A percentile compares a stretch with the other conserved stretches of the same genome.
Evolutionary conservation across 2,329 filamentous ascomycete species (phyloP).

Genomic region (Cercospora nicotianae): DNA sequence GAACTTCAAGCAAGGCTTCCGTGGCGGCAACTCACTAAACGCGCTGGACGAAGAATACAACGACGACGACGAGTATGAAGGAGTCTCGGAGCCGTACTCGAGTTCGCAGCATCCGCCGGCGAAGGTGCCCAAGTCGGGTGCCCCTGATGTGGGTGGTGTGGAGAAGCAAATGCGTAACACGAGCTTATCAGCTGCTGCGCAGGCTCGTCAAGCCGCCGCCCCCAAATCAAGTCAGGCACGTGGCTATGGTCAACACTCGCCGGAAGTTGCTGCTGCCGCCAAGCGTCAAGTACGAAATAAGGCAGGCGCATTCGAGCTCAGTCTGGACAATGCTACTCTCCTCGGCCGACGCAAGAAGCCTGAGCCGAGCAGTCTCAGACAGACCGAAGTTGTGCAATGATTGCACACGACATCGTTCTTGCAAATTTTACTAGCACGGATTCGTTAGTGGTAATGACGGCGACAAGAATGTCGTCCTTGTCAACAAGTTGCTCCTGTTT

Average conservation of each 20-base stretch:
- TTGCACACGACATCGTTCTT: not conserved
- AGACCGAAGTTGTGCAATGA: constrained; percentile 38
- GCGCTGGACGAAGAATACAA: constrained; percentile 64
- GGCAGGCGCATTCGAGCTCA: constrained; percentile 82
- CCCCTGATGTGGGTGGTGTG: constrained; percentile 66
- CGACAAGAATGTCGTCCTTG: not conserved
- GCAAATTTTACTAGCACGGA: not conserved
- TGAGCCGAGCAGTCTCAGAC: constrained; percentile 48
- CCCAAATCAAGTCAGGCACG: constrained; percentile 56
- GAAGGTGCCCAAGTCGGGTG: constrained; percentile 65
- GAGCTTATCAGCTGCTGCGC: constrained; percentile 67
- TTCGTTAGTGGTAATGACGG: not conserved
- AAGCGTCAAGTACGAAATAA: constrained; percentile 76
- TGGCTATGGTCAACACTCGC: constrained; percentile 87
- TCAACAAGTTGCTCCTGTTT: not conserved
- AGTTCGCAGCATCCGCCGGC: constrained; percentile 53
- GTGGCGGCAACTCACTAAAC: constrained; percentile 62
- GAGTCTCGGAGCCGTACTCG: constrained; percentile 54
- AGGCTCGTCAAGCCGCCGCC: constrained; percentile 56
- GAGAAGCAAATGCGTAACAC: constrained; percentile 87
- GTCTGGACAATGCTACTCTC: constrained; percentile 83
- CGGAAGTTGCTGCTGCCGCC: constrained; percentile 78
- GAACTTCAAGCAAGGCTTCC: constrained; percentile 71
- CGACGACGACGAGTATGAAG: constrained; percentile 66
- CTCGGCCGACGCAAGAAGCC: constrained; percentile 67